These are phyloP conservation scores for Coemansia sp. DNA, from an alignment of 192 early-diverging fungal species.

Conservation along the genomic window DNA sequence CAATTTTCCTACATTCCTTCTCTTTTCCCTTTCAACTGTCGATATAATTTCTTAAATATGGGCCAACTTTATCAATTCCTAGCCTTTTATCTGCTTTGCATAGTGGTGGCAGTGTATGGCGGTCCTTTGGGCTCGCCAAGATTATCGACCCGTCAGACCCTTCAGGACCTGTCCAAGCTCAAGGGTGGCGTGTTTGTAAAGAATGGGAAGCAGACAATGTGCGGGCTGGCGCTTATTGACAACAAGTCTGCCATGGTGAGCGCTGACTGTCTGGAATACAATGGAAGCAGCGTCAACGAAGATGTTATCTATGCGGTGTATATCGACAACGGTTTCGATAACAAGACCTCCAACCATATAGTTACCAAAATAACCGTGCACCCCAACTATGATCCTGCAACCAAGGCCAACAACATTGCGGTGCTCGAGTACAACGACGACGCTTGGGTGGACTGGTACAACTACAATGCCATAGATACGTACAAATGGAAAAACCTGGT, in stretches of 20 bases:
- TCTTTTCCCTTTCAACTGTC: no score
- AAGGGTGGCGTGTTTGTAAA: constrained; percentile 14
- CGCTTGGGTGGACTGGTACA: not conserved
- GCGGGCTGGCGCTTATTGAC: constrained; percentile 11
- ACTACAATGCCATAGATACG: not conserved
- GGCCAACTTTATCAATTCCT: no score
- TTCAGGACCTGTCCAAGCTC: not conserved
- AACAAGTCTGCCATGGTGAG: constrained; percentile 7
- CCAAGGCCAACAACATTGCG: constrained; percentile 15
- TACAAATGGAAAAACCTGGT: constrained; percentile 11
- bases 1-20: no score
- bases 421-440: constrained; percentile 16
- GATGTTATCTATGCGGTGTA: constrained; percentile 10
- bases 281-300: constrained; percentile 7
- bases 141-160: no score
- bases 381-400: constrained; percentile 8
- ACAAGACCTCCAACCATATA: not conserved
- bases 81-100: no score
- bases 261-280: constrained; percentile 13
- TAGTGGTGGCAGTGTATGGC: no score
- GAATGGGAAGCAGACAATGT: constrained; percentile 13
- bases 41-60: no score
- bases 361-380: constrained; percentile 14
- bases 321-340: not conserved
- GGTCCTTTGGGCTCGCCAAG: no score